Evolutionary conservation across 2,329 filamentous ascomycete species (phyloP), one percentile per base, ranked within the genome.

Genomic region (Periglandula ipomoeae): DNA sequence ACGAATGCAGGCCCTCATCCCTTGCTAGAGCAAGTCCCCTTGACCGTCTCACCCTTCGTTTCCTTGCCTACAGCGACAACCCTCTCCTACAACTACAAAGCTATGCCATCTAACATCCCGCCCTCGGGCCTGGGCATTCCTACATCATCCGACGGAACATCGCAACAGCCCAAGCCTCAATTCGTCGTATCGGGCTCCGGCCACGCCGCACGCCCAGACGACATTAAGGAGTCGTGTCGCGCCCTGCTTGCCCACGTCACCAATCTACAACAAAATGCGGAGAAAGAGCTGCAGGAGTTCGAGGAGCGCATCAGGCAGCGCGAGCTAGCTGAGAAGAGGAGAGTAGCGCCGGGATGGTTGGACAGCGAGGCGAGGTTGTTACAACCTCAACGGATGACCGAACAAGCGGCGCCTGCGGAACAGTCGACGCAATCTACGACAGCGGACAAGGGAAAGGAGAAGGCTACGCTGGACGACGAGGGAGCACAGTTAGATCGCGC

Each of bases 41-140:
- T 98, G 48, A 94, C 89, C 44, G 89, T 97, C 40, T 96, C 91
- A 3, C 93, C 93, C 23, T 96, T 96, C 71, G 81, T 97, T 59
- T 86, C 85, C 52, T 84, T 98, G 27, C 93, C 93, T 10, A 85
- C 87, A 26, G 85, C 91, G 23, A 87, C 90, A 19, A 95, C 90
- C 0, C 81, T 98, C 7, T 91, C 93, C 22, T 97, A 97, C 72
- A 95, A 89, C 58, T 97, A 96, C 77, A 91, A 90, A 64, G 78
- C 82, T 10, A 84, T 97, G 62, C 88, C 91, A 0, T 91, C 89
- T 1, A 86, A 89, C 2, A 79, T 97, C 0, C 91, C 93, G 2
- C 60, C 66, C 3, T 65, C 67, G 2, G 56, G 60, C 23, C 52
- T 67, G 20, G 64, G 64, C 48, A 61, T 69, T 23, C 58, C 63